These are phyloP conservation scores for Suillus cothurnatus DNA, from an alignment of 768 basidiomycete genomes.

Conservation along the genomic window DNA sequence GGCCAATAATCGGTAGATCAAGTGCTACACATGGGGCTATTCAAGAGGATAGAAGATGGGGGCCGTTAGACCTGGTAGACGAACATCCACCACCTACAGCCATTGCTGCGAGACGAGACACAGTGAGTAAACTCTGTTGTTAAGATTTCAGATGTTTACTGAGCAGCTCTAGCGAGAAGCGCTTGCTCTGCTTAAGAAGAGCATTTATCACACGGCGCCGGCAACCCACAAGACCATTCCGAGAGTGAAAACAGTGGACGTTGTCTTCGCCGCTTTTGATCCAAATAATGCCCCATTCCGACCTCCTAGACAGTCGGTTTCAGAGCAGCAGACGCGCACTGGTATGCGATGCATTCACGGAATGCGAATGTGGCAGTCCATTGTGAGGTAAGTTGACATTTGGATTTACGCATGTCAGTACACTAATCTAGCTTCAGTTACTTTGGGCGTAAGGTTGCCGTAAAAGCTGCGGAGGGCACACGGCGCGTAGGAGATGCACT, in stretches of 20 bases:
- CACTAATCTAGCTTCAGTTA: conserved; percentile 34
- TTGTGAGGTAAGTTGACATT: conserved; percentile 43
- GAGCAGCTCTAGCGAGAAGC: conserved; percentile 46
- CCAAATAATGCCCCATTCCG: conserved; percentile 48
- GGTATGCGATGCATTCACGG: conserved; percentile 53
- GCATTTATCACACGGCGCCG: conserved; percentile 57
- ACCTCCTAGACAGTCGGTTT: conserved; percentile 54
- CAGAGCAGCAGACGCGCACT: conserved; percentile 52
- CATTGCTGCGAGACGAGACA: conserved; percentile 71
- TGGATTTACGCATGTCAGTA: conserved; percentile 1
- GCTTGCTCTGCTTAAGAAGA: conserved; percentile 56
- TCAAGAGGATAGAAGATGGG: conserved; percentile 48
- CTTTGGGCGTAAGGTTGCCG: conserved; percentile 48
- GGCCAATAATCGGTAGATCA: conserved; percentile 1
- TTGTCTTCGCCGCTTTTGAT: conserved; percentile 50
- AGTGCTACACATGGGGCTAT: conserved; percentile 28
- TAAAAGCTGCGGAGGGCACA: conserved; percentile 33
- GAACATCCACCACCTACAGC: conserved; percentile 74
- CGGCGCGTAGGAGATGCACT: neutral
- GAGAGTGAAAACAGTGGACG: conserved; percentile 45
- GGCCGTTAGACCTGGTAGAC: conserved; percentile 59
- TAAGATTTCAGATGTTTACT: neutral
- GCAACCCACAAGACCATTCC: conserved; percentile 55
- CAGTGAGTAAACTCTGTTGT: conserved; percentile 38
- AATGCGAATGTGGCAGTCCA: conserved; percentile 54